phyloP scores from a whole-genome alignment of 1,139 yeast genomes.

The Hyphopichia pseudoburtonii region DNA sequence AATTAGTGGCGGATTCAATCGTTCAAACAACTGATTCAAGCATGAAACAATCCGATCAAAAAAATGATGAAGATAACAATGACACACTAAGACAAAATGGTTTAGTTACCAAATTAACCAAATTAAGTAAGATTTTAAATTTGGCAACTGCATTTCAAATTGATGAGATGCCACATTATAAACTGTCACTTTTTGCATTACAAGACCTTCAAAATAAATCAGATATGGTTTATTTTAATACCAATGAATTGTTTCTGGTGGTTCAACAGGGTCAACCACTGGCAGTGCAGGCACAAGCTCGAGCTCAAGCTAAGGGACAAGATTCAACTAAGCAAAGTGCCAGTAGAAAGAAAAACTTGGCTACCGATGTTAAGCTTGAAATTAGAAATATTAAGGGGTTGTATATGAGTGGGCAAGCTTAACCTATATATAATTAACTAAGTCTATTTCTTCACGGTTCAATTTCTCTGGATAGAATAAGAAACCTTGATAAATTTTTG shows the following conservation, averaged over 20 bases:
- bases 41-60: constrained; percentile 13
- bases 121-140: constrained; percentile 22
- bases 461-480: not conserved
- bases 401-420: constrained; percentile 44
- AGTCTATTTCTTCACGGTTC: not conserved
- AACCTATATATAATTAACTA: not conserved
- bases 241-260: constrained; percentile 26
- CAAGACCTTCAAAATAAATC: constrained; percentile 39
- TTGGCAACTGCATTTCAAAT: constrained; percentile 31
- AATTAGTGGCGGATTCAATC: constrained; percentile 39
- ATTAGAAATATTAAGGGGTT: constrained; percentile 46
- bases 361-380: constrained; percentile 38
- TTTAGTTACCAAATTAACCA: constrained; percentile 23
- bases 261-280: constrained; percentile 7
- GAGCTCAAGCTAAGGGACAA: constrained; percentile 1
- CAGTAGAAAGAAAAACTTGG: constrained; percentile 28
- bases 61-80: constrained; percentile 15
- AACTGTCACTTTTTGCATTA: constrained; percentile 26
- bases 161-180: constrained; percentile 37
- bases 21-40: constrained; percentile 37
- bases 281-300: constrained; percentile 7
- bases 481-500: not conserved
- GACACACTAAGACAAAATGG: constrained; percentile 29
- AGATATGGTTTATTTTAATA: constrained; percentile 36
- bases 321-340: constrained; percentile 4